Conservation (phyloP, 2,329 filamentous ascomycete genomes). For the Phaeosphaeriaceae sp. region DNA sequence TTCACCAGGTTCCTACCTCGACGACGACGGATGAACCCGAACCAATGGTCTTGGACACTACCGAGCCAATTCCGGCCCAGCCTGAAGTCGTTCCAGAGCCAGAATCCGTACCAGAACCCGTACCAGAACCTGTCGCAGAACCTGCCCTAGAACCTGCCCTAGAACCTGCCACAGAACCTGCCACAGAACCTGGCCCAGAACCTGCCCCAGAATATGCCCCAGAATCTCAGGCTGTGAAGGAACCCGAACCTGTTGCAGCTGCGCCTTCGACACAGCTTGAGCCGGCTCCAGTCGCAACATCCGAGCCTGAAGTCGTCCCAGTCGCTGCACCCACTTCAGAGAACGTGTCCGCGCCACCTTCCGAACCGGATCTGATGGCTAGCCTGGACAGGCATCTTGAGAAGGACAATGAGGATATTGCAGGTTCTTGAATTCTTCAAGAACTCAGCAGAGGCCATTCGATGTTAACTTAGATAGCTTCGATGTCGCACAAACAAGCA, state of each 20-base stretch:
- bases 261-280: neutral
- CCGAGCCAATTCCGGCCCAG: neutral
- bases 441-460: neutral
- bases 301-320: slow-evolving; percentile 9
- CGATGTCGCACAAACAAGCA: neutral
- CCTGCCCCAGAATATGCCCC: too few species aligned
- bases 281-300: slow-evolving; percentile 1
- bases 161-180: too few species aligned
- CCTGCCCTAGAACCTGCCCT: neutral
- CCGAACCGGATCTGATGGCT: slow-evolving; percentile 55
- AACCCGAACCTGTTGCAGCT: slow-evolving; percentile 5
- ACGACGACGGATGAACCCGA: slow-evolving; percentile 8
- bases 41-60: slow-evolving; percentile 1
- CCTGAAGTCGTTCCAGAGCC: neutral
- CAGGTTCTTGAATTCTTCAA: slow-evolving; percentile 14
- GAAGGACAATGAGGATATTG: slow-evolving; percentile 33
- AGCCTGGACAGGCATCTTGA: slow-evolving; percentile 56
- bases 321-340: slow-evolving; percentile 13
- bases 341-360: slow-evolving; percentile 23
- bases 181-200: slow-evolving; percentile 1
- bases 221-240: neutral
- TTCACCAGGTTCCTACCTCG: slow-evolving; percentile 33
- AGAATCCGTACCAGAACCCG: neutral
- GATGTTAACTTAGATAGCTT: neutral
- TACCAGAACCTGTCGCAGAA: too few species aligned